A percentile compares a stretch with the other conserved stretches of the same genome.
phyloP scores from a whole-genome alignment of 805 yeast genomes.

The Pichia sporocuriosa region DNA sequence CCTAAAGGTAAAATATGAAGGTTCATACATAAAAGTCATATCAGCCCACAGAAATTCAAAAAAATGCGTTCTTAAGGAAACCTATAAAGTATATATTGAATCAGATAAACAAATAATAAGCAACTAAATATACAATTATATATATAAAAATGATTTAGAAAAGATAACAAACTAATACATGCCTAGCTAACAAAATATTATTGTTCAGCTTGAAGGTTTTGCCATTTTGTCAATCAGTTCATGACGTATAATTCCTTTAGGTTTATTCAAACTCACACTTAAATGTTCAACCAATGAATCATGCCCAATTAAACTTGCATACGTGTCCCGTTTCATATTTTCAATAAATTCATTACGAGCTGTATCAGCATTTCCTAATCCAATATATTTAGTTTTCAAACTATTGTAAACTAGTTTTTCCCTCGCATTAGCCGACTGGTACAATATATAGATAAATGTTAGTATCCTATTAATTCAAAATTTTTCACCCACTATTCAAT shows the following conservation, averaged over 20 bases:
- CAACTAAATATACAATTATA: no score
- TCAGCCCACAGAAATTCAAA: no score
- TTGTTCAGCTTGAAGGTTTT: constrained; percentile 10
- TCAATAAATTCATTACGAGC: constrained; percentile 61
- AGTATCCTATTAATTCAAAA: background rate
- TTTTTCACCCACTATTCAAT: background rate
- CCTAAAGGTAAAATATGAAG: no score
- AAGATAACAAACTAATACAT: no score
- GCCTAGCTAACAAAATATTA: no score
- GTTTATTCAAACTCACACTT: constrained; percentile 45
- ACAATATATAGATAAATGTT: background rate
- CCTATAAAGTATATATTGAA: no score
- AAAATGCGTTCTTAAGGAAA: no score
- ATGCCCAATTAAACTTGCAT: constrained; percentile 56
- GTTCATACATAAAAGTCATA: no score
- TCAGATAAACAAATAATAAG: no score
- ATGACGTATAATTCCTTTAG: constrained; percentile 28
- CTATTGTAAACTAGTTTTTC: constrained; percentile 6
- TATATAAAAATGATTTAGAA: background rate
- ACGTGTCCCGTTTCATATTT: constrained; percentile 62
- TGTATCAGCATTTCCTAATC: constrained; percentile 72
- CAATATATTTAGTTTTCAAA: constrained; percentile 53
- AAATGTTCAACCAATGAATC: constrained; percentile 46
- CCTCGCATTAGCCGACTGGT: background rate
- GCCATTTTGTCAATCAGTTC: constrained; percentile 36